A percentile compares a stretch with the other conserved stretches of the same genome.
Conservation (phyloP, 2,329 filamentous ascomycete species). For the Metarhizium humberi region DNA sequence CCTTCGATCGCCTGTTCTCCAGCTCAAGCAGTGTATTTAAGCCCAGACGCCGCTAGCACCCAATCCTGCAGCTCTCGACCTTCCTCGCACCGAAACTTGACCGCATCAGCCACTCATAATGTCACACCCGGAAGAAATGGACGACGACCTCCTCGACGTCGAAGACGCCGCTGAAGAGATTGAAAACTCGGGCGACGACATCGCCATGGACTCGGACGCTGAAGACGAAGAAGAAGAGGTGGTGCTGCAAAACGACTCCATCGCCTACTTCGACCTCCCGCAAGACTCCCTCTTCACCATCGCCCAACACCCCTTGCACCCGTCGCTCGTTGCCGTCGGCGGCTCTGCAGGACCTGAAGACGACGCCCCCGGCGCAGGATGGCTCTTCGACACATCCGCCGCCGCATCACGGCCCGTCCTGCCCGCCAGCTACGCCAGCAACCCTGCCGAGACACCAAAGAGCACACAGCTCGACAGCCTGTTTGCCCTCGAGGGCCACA, state of each 20-base stretch:
- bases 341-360: constrained; percentile 55
- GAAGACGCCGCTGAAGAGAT: constrained; percentile 75
- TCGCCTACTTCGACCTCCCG: constrained; percentile 85
- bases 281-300: constrained; percentile 92
- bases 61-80: background rate
- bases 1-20: background rate
- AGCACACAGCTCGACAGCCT: constrained; percentile 54
- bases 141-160: constrained; percentile 60
- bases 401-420: constrained; percentile 57
- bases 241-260: constrained; percentile 79
- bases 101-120: constrained; percentile 13
- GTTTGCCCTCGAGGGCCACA: constrained; percentile 77
- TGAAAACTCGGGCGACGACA: constrained; percentile 49
- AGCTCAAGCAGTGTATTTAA: background rate
- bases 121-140: constrained; percentile 17
- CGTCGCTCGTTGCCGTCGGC: constrained; percentile 75
- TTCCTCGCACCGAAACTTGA: background rate
- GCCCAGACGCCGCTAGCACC: background rate
- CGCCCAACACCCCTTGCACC: constrained; percentile 76
- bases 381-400: constrained; percentile 69
- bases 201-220: constrained; percentile 66
- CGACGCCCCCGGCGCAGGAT: constrained; percentile 65
- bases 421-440: constrained; percentile 64
- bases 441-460: constrained; percentile 42
- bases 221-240: constrained; percentile 70